These are phyloP conservation scores for Dryas drummondii DNA, from an alignment of 306 rosid species.

Conservation along the genomic window DNA sequence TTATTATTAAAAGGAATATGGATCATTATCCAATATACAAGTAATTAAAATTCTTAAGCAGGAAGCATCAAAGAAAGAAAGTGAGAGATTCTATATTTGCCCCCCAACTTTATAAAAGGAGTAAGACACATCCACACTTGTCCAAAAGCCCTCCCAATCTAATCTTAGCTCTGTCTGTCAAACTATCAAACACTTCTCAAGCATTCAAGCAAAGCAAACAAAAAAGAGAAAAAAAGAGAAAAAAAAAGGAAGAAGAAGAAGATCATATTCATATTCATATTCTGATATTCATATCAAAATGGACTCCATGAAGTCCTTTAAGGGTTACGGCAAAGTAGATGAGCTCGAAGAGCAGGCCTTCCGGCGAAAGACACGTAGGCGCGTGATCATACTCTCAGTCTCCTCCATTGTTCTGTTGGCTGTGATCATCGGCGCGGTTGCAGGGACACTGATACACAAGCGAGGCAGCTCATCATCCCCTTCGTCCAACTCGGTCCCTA, in stretches of 20 bases:
- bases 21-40: background rate
- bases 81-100: background rate
- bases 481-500: constrained; percentile 26
- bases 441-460: constrained; percentile 49
- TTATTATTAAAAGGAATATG: background rate
- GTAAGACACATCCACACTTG: background rate
- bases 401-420: constrained; percentile 49
- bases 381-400: constrained; percentile 38
- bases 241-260: background rate
- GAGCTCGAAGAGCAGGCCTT: constrained; percentile 66
- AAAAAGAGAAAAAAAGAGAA: background rate
- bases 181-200: no score
- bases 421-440: constrained; percentile 47
- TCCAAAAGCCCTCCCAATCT: background rate
- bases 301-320: constrained; percentile 77
- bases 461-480: constrained; percentile 44
- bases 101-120: background rate
- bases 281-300: constrained; percentile 8
- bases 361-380: constrained; percentile 56
- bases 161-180: background rate
- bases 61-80: background rate
- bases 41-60: background rate
- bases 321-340: constrained; percentile 83
- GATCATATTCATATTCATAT: background rate
- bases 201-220: background rate